Percentiles rank a stretch among this genome's conserved stretches.
These are phyloP conservation scores for Aureobasidium sp. DNA, from an alignment of 2,329 filamentous ascomycete species.

Conservation along the genomic window DNA sequence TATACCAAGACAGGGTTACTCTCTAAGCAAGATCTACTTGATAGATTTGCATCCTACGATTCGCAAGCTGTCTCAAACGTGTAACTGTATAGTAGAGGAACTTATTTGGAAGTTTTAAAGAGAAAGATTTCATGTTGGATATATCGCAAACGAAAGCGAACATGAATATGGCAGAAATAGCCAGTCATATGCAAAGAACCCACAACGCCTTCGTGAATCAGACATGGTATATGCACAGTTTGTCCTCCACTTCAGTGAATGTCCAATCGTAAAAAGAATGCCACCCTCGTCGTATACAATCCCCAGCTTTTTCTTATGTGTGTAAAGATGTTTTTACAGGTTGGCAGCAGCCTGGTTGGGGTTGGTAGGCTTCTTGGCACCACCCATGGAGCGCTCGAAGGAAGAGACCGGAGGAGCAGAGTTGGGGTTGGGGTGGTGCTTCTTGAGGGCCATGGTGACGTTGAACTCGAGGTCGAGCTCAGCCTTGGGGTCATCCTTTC, in stretches of 20 bases:
- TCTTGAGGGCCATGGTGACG: slow-evolving; percentile 27
- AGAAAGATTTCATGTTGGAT: slow-evolving; percentile 2
- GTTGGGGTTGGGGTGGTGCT: slow-evolving; percentile 12
- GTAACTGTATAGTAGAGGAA: neutral
- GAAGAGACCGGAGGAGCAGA: slow-evolving; percentile 4
- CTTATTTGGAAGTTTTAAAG: neutral
- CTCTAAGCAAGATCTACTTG: neutral
- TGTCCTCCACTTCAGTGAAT: neutral
- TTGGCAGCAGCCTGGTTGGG: slow-evolving; percentile 5
- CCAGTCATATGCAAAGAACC: neutral
- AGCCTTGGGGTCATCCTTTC: slow-evolving; percentile 43
- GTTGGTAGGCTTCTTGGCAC: slow-evolving; percentile 3
- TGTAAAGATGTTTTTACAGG: neutral
- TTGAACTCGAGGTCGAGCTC: slow-evolving; percentile 47
- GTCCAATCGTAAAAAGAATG: neutral
- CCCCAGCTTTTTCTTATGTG: neutral
- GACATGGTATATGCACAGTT: slow-evolving; percentile 2
- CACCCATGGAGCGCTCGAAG: slow-evolving; percentile 6
- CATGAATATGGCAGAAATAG: neutral
- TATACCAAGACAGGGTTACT: neutral
- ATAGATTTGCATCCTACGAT: neutral
- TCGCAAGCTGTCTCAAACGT: neutral
- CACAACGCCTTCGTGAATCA: neutral
- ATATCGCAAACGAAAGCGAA: neutral
- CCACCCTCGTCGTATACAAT: neutral